Evolutionary conservation across 2,329 filamentous ascomycete genomes (phyloP).

Genomic region (Aspergillus transmontanensis): DNA sequence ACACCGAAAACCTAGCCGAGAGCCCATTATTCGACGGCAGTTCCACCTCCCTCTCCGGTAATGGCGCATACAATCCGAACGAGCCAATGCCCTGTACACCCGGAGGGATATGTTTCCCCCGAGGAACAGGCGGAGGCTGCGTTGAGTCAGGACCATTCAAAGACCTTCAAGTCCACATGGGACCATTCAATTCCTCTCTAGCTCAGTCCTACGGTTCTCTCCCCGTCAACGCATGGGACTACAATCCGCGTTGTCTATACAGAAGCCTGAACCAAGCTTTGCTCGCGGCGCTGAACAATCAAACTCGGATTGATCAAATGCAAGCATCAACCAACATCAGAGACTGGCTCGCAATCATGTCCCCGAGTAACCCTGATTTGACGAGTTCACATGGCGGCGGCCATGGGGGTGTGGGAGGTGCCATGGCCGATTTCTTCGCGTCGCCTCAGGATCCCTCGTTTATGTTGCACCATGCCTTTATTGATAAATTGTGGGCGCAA

Average conservation of each 20-base stretch:
- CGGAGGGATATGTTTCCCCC: background rate
- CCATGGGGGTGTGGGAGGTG: constrained; percentile 2
- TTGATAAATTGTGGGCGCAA: constrained; percentile 33
- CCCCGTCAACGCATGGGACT: constrained; percentile 9
- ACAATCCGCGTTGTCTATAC: constrained; percentile 12
- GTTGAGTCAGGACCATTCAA: constrained; percentile 14
- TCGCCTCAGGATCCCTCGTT: constrained; percentile 30
- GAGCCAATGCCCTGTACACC: background rate
- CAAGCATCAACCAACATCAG: background rate
- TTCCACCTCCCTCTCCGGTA: constrained; percentile 21
- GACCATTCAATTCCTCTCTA: background rate
- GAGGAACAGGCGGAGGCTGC: constrained; percentile 6
- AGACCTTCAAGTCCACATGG: constrained; percentile 8
- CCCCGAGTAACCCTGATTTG: background rate
- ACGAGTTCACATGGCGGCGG: constrained; percentile 1
- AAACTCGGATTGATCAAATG: background rate
- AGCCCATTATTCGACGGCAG: constrained; percentile 16
- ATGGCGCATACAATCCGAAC: constrained; percentile 22
- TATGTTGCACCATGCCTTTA: constrained; percentile 34
- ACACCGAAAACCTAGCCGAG: constrained; percentile 5
- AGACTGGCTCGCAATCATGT: background rate
- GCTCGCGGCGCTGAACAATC: background rate
- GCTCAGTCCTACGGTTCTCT: background rate
- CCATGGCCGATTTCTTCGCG: constrained; percentile 12
- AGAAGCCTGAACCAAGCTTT: constrained; percentile 9